Base-by-base conservation (phyloP, 352 stramenopile genomes). In the Globisporangium okanoganense region DNA sequence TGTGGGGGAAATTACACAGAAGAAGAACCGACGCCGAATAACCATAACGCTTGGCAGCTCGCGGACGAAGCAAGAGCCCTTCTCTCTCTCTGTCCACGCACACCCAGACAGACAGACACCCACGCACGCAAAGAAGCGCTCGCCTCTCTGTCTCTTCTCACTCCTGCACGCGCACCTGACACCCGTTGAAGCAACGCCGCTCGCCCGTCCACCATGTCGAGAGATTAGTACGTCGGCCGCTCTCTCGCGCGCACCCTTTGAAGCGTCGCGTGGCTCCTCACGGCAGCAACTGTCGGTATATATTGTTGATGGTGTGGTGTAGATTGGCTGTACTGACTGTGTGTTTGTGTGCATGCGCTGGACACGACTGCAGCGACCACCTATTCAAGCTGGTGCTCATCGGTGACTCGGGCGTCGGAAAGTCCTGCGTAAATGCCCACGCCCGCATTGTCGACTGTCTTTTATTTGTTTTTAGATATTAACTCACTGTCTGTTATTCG, bases 361-460 rank as follows among this genome's bases (percentile, higher is more conserved):
- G 33, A 12, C 27, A 40, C 38, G 16, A 13, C 5, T 41, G 38
- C 56, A 95, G 85, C 71, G 91, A 97, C 67, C 85, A 99, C 72
- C 85, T 99, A 48, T 99, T 99, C 75, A 99, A 99, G 78, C 87
- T 99, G 31, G 94, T 99, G 61, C 82, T 99, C 60, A 99, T 99
- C 71, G 97, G 97, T 48, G 97, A 99, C 76, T 98, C 92, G 55
- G 96, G 96, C 56, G 97, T 99, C 38, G 97, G 97, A 67, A 99
- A 99, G 78, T 99, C 95, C n/a, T 99, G 96, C 71, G n/a, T n/a
- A n/a, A n/a, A n/a, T n/a, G n/a, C n/a, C n/a, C n/a, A n/a, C n/a
- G n/a, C n/a, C n/a, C n/a, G n/a, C n/a, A n/a, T n/a, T n/a, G n/a
- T n/a, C n/a, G n/a, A n/a, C n/a, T n/a, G n/a, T n/a, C n/a, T n/a